Evolutionary conservation across 495 filamentous ascomycete species (phyloP), one percentile per base, ranked within the genome.

Genomic region (Delitschia confertaspora): DNA sequence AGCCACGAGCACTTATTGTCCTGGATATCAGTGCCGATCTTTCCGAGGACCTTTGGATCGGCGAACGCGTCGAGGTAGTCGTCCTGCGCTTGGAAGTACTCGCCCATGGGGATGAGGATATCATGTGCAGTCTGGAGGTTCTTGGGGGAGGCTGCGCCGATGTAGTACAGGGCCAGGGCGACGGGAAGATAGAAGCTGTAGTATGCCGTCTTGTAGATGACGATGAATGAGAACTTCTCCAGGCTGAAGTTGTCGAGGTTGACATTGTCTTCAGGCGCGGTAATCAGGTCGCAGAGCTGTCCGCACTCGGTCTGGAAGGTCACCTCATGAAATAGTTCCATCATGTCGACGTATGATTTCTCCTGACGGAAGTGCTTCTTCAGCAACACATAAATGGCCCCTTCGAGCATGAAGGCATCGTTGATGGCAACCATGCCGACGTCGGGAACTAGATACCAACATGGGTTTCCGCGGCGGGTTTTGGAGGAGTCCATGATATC

Each of bases 1-100:
- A 96, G 63, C 91, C 91, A 98, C 5, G 83, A 88, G 73, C 91
- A 98, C 72, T 98, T 98, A 76, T 98, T 98, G 65, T 98, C 91
- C 70, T 85, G 76, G 60, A 98, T 98, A 59, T 98, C 91, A 47
- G 93, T 98, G 40, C 91, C 91, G 51, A 98, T 93, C 76, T 98
- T 98, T 59, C 91, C 91, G 57, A 98, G 91, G 55, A 76, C 70
- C 51, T 83, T 78, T 18, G 91, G 88, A 55, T 88, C 79, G 49
- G 91, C 93, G 53, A 87, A 98, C 65, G 86, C 88, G 71, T 98
- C 93, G 30, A 98, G 83, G 70, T 88, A 98, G 73, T 98, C 93
- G 60, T 98, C 91, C 66, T 96, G 91, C 52, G 93, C 75, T 65
- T 98, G 91, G 76, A 98, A 98, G 72, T 96, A 98, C 67, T 95